Percentiles rank a stretch among this genome's conserved stretches.
Conservation (phyloP, 2,329 filamentous ascomycete genomes). For the Xylaria hypoxylon region DNA sequence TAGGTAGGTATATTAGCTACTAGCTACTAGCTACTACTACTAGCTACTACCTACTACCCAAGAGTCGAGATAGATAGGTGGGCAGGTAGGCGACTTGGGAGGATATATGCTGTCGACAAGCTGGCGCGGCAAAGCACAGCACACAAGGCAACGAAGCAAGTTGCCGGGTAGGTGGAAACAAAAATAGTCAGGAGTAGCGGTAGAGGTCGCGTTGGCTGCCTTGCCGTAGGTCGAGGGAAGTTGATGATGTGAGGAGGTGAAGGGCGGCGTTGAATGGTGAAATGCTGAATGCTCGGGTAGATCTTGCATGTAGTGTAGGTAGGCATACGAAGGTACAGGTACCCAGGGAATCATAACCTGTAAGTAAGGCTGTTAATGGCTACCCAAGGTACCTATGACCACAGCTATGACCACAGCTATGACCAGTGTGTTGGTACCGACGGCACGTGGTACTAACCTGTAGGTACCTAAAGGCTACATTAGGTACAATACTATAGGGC, state of each 20-base stretch:
- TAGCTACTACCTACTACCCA: constrained; percentile 10
- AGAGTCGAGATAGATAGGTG: constrained; percentile 1
- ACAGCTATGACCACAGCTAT: constrained; percentile 12
- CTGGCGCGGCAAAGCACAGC: not conserved
- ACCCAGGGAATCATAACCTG: not conserved
- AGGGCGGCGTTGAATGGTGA: constrained; percentile 13
- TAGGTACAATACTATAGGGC: no score
- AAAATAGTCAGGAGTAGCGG: not conserved
- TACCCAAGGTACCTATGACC: not conserved
- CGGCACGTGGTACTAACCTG: no score
- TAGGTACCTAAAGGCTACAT: no score
- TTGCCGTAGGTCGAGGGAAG: constrained; percentile 3
- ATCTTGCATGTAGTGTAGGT: constrained; percentile 23
- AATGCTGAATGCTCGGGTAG: constrained; percentile 19
- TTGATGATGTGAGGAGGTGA: constrained; percentile 24
- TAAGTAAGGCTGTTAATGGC: constrained; percentile 9
- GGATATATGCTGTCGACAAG: not conserved
- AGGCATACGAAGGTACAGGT: no score
- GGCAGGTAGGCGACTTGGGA: not conserved
- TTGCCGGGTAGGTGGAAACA: not conserved
- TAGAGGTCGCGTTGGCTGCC: not conserved
- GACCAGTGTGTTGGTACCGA: not conserved
- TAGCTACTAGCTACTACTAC: not conserved
- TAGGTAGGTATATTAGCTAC: not conserved
- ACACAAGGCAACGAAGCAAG: not conserved